These are phyloP conservation scores for Crithidia bombi DNA, from an alignment of 208 protist species.

Conservation along the genomic window DNA sequence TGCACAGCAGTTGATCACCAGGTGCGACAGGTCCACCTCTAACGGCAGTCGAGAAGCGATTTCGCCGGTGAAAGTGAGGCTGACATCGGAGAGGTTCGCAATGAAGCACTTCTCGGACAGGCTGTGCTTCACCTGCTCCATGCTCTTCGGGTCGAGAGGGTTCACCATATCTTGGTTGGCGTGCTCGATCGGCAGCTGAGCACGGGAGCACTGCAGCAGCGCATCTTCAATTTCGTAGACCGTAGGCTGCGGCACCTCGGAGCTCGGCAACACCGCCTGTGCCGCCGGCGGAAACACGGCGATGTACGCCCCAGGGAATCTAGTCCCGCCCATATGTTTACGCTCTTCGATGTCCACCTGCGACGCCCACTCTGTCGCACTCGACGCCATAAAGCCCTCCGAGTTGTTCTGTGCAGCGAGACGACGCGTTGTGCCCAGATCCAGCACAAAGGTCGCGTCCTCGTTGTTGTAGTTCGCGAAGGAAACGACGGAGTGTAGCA, in stretches of 20 bases:
- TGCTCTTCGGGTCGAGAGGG: conserved; percentile 59
- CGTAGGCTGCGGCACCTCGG: conserved; percentile 36
- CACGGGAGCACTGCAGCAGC: conserved; percentile 77
- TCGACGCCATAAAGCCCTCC: conserved; percentile 76
- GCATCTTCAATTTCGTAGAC: conserved; percentile 73
- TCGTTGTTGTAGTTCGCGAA: conserved; percentile 56
- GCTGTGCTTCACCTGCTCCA: conserved; percentile 68
- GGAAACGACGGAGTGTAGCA: conserved; percentile 37
- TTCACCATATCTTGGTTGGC: conserved; percentile 40
- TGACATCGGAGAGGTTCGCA: conserved; percentile 45
- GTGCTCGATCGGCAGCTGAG: conserved; percentile 54
- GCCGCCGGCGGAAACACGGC: conserved; percentile 68
- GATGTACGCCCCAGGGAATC: conserved; percentile 68
- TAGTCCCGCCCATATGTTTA: conserved; percentile 44
- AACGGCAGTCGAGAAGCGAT: conserved; percentile 76
- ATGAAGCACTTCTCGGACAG: conserved; percentile 83
- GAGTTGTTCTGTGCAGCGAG: conserved; percentile 57
- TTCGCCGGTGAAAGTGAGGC: conserved; percentile 86
- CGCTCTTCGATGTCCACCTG: conserved; percentile 67
- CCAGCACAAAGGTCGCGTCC: conserved; percentile 74
- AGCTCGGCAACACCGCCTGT: conserved; percentile 47
- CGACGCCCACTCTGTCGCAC: conserved; percentile 74
- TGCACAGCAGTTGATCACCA: conserved; percentile 77
- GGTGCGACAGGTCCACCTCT: conserved; percentile 71
- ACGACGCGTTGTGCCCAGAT: conserved; percentile 76